Base-by-base conservation (phyloP, 495 filamentous ascomycete genomes). In the Clohesyomyces aquaticus region DNA sequence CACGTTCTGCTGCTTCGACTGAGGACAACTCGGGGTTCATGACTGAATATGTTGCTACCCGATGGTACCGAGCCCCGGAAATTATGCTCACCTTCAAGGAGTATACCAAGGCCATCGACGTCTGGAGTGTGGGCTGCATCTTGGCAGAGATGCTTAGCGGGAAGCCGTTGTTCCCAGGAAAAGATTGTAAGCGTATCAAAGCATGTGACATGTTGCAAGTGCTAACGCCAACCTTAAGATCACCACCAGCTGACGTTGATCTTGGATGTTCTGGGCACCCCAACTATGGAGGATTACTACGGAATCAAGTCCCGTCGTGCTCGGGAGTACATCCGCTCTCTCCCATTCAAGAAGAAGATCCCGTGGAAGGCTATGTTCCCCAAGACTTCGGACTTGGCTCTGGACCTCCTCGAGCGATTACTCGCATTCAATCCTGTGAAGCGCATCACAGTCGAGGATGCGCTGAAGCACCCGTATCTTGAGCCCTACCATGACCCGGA, bases 301-400 rank as follows among this genome's bases (percentile, higher is more conserved):
- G 95, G 95, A 56, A 99, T 99, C 85, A 98, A 98, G 78, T 99
- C 95, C 42, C 90, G 95, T 60, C 89, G 95, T 66, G 95, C 95
- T 25, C 87, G 95, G 63, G 95, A 99, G 77, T 99, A 99, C 78
- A 99, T 99, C 75, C 92, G 95, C 42, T 96, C 93, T 47, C 87
- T 99, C 38, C 95, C 95, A n/a, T 99, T 99, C 83, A 99, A 98
- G 86, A 99, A 99, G 88, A 97, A 96, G 85, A 93, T 98, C 50
- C 93, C 95, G 0, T 95, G 97, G 87, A 90, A 92, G 72, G 88
- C 88, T 38, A 87, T 99, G 79, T 99, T 99, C 83, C 95, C 94
- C 59, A 96, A 96, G 81, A 96, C 92, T 43, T 94, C 91, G 41
- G 92, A 96, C 32, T 81, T 93, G 50, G 95, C 95, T 0, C 84